Evolutionary conservation across 2,329 filamentous ascomycete species (phyloP), one percentile per base, ranked within the genome.

Genomic region (Cladosporium sp.): DNA sequence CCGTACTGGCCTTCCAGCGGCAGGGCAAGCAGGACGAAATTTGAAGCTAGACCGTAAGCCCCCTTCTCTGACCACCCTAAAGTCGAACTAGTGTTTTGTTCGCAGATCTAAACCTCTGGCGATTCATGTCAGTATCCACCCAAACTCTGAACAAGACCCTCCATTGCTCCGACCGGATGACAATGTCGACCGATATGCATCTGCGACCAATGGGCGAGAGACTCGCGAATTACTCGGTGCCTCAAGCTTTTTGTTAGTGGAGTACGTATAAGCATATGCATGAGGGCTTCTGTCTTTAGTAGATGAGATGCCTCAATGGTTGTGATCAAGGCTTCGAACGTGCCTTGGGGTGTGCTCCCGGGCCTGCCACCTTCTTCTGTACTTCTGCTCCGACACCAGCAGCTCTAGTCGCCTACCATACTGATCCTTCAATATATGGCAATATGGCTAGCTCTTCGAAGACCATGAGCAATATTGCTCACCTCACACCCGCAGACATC

Each of bases 391-490:
- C 39, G 58, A 43, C 23, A 28, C 26, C 39, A 48, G 58, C 26
- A 28, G 2, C 25, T 25, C 16, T 49, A 28, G 48, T 25, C 8
- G 21, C 48, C 30, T 43, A 62, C 48, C 43, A 32, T 54, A 62
- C 48, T 62, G 59, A 62, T 62, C 59, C 59, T 62, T 23, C 58
- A n/a, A 7, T 21, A 34, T n/a, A 18, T 25, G 30, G 26, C 28
- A 30, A 36, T 48, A 62, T 53, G 59, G 30, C 59, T 13, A 48
- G 58, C 46, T 34, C 36, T 39, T 46, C 43, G 13, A 32, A 57
- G 54, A 34, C 32, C 2, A 32, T 34, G 43, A 62, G 65, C 36
- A 69, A 69, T 36, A 64, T 69, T 36, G 58, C 65, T 46, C 53
- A 48, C 25, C 54, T 69, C 14, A 63, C 65, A 11, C 61, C 63